phyloP scores from a whole-genome alignment of 2,329 filamentous ascomycete genomes.

The Balansia obtecta region DNA sequence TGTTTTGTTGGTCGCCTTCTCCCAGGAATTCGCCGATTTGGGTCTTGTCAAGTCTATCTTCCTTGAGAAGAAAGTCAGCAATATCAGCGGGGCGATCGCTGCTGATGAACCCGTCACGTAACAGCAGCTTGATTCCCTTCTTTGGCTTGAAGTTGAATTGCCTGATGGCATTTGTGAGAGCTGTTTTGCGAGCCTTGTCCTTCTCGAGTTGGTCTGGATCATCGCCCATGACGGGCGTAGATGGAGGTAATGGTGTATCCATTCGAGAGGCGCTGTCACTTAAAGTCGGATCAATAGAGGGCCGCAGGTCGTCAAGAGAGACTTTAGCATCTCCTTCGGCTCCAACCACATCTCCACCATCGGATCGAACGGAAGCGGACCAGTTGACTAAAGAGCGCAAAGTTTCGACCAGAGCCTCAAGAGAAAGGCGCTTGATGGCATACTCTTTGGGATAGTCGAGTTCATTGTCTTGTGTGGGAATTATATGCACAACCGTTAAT shows the following conservation, averaged over 20 bases:
- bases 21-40: slow-evolving; percentile 90
- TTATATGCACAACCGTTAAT: slow-evolving; percentile 66
- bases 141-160: slow-evolving; percentile 99
- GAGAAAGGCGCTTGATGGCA: slow-evolving; percentile 74
- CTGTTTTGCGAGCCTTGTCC: slow-evolving; percentile 88
- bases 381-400: slow-evolving; percentile 85
- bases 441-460: slow-evolving; percentile 78
- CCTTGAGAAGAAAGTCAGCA: slow-evolving; percentile 66
- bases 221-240: slow-evolving; percentile 65
- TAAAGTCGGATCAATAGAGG: slow-evolving; percentile 57
- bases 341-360: slow-evolving; percentile 24
- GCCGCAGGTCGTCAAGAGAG: slow-evolving; percentile 36
- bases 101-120: slow-evolving; percentile 77
- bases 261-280: slow-evolving; percentile 49
- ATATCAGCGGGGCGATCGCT: slow-evolving; percentile 72
- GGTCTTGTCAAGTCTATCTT: slow-evolving; percentile 80
- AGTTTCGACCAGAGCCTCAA: slow-evolving; percentile 82
- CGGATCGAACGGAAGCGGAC: slow-evolving; percentile 56
- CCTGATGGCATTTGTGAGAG: slow-evolving; percentile 73
- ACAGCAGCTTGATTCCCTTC: slow-evolving; percentile 70
- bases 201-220: slow-evolving; percentile 91
- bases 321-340: slow-evolving; percentile 23
- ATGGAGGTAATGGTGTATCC: slow-evolving; percentile 44
- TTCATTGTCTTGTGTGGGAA: slow-evolving; percentile 46
- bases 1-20: slow-evolving; percentile 84